A percentile compares a stretch with the other conserved stretches of the same genome.
Conservation (phyloP, 306 rosid species). For the Prunus mume region DNA sequence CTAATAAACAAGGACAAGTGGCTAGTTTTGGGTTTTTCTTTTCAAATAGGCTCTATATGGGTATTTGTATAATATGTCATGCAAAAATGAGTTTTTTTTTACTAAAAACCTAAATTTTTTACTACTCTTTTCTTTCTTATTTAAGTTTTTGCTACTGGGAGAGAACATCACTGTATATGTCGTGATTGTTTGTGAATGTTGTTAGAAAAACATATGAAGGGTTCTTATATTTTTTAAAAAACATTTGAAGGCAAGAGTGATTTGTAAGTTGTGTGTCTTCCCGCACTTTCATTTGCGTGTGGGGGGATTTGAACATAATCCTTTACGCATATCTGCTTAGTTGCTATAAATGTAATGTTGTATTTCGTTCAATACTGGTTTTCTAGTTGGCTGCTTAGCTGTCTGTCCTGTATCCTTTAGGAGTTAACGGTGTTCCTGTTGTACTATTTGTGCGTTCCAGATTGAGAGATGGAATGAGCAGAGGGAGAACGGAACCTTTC, state of each 20-base stretch:
- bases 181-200: background rate
- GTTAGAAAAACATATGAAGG: background rate
- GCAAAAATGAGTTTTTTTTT: too few species aligned
- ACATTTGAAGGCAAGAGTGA: background rate
- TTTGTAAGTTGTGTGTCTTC: background rate
- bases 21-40: too few species aligned
- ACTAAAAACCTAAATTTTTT: background rate
- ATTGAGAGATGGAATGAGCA: constrained; percentile 95
- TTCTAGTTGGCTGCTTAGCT: background rate
- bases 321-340: background rate
- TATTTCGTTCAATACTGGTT: background rate
- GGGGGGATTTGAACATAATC: background rate
- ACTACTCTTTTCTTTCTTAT: background rate
- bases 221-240: background rate
- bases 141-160: constrained; percentile 5
- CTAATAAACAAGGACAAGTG: too few species aligned
- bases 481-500: constrained; percentile 94
- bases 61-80: too few species aligned
- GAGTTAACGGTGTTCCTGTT: background rate
- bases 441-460: constrained; percentile 40
- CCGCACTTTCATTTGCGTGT: background rate
- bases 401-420: background rate
- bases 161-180: background rate
- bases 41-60: too few species aligned
- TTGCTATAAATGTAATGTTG: background rate